Evolutionary conservation across 192 early-diverging fungal species (phyloP), one percentile per base, ranked within the genome.

Genomic region (Pilobolus umbonatus): DNA sequence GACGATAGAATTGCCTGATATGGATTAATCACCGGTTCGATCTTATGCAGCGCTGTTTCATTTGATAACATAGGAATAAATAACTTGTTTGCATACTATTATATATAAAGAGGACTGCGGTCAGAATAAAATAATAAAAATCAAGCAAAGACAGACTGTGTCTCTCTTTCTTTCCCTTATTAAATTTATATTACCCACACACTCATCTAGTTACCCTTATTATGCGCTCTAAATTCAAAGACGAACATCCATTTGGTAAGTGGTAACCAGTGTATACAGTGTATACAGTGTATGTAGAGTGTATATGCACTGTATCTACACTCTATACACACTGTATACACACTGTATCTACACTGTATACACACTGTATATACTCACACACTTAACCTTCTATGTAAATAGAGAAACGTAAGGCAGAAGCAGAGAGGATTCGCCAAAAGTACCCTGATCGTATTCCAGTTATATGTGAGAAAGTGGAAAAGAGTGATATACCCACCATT

Each of bases 331-430:
- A n/a, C n/a, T n/a, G n/a, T n/a, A n/a, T n/a, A n/a, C n/a, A n/a
- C n/a, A n/a, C n/a, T n/a, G n/a, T n/a, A n/a, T n/a, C n/a, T n/a
- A n/a, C n/a, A n/a, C n/a, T n/a, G n/a, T n/a, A n/a, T n/a, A n/a
- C n/a, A n/a, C n/a, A n/a, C n/a, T n/a, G 28, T 7, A 5, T 5
- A 30, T 30, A 50, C 25, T 50, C 17, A 40, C 3, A 40, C 15
- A 5, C 5, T 12, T 42, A 47, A 11, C 21, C 22, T 38, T 14
- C 0, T 4, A 39, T 10, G 3, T 54, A 14, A 38, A 44, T 50
- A 92, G 96, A 98, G 57, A 95, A 95, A 73, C 85, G 96, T 67
- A 96, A 96, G 77, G 85, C 81, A 39, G 96, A 98, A 79, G 93
- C 94, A 45, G 93, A 98, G 60, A 81, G 94, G 48, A 98, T 98